Evolutionary conservation across 805 yeast species (phyloP), one percentile per base, ranked within the genome.

Genomic region (Yarrowia porcina): DNA sequence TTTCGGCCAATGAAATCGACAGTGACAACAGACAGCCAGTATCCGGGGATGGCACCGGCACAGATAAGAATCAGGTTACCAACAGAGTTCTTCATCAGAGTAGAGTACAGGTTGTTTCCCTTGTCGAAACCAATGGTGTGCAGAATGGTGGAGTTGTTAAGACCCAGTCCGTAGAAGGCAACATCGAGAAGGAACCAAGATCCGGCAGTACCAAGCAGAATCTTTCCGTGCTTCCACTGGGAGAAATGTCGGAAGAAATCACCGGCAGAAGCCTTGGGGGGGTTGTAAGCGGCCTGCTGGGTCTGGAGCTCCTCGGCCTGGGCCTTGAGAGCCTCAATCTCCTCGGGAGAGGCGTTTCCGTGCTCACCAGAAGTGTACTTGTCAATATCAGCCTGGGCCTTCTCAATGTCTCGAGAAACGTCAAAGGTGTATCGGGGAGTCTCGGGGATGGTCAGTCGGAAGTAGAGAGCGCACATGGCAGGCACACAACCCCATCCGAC

Each of bases 1-100:
- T 80, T 83, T 74, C 88, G 82, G 66, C 88, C 88, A 66, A 80
- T 71, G 69, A 71, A 63, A 72, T 84, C 88, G 65, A 84, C 73
- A 63, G 83, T 78, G 66, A 83, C 79, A 59, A 81, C 78, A 36
- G 87, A 74, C 56, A 78, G 72, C 83, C 86, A 84, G 76, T 84
- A 84, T 65, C 88, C 88, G 64, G 84, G 86, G 68, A 84, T 76
- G 33, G 87, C 80, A 81, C 97, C 97, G 64, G 97, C 97, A 83
- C 96, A 90, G 67, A 90, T 84, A 74, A 90, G 82, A 78, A 90
- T 90, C 81, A 90, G 82, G 78, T 90, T 90, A 86, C 97, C 97
- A 70, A 83, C 84, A 65, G 85, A 85, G 76, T 73, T 68, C 70
- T 75, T 75, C 70, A 75, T 68, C 66, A 75, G 35, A 67, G 74